These are phyloP conservation scores for Tulasnella sp. DNA, from an alignment of 768 basidiomycete species.

Conservation along the genomic window DNA sequence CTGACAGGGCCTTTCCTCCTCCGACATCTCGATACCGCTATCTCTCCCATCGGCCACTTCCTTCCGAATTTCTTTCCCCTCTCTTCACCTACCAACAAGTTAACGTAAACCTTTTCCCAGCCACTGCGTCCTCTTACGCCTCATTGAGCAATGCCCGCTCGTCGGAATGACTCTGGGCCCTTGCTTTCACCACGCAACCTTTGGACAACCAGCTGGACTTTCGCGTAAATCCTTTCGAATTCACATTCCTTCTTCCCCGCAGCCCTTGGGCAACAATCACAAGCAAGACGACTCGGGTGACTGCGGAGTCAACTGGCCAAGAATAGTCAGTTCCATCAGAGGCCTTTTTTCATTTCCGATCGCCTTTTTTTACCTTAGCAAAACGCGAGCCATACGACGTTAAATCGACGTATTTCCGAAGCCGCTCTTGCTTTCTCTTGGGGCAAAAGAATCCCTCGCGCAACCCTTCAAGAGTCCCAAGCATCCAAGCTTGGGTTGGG, in stretches of 20 bases:
- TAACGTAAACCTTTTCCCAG: background rate
- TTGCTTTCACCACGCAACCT: background rate
- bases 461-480: background rate
- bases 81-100: too few relatives aligned
- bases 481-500: background rate
- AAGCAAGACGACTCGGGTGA: background rate
- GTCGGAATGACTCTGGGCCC: background rate
- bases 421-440: background rate
- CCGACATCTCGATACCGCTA: conserved; percentile 2
- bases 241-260: background rate
- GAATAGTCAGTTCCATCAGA: background rate
- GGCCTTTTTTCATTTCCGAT: too few relatives aligned
- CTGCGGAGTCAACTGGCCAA: background rate
- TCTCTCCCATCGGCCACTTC: background rate
- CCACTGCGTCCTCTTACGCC: background rate
- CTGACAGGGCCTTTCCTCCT: background rate
- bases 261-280: background rate
- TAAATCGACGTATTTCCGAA: background rate
- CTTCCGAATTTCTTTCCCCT: background rate
- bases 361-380: too few relatives aligned
- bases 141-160: background rate
- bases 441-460: background rate
- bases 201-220: background rate
- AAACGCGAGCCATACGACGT: background rate
- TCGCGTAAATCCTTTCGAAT: background rate